These are phyloP conservation scores for Cordyceps fumosorosea DNA, from an alignment of 2,329 filamentous ascomycete species.

Conservation along the genomic window DNA sequence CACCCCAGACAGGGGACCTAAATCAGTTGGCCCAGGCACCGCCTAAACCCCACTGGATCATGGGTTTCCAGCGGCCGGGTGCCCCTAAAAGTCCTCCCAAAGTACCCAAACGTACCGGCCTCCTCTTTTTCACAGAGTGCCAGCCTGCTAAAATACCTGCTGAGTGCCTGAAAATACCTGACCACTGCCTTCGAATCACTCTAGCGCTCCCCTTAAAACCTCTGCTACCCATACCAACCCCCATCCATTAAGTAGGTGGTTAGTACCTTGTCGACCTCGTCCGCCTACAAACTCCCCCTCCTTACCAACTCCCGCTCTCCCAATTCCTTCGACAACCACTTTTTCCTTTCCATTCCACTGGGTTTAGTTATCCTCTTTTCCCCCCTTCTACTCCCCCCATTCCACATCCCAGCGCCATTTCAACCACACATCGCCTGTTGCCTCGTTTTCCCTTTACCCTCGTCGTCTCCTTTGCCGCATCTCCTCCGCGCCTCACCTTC, in stretches of 20 bases:
- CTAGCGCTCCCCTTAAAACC: background rate
- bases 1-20: background rate
- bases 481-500: background rate
- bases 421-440: conserved; percentile 7
- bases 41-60: background rate
- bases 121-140: background rate
- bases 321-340: conserved; percentile 12
- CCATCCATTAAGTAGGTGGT: background rate
- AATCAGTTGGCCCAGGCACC: no score
- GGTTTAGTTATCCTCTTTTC: conserved; percentile 1
- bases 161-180: background rate
- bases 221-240: background rate
- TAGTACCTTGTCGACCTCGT: background rate
- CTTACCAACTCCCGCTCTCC: background rate
- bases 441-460: background rate
- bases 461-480: background rate
- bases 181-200: background rate
- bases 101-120: background rate
- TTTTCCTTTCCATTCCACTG: conserved; percentile 7
- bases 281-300: background rate
- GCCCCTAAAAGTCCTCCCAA: background rate
- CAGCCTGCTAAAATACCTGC: background rate
- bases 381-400: background rate
- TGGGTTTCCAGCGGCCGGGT: background rate
- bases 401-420: conserved; percentile 2